Conservation (phyloP, 2,329 filamentous ascomycete species). For the Alternaria consortialis region DNA sequence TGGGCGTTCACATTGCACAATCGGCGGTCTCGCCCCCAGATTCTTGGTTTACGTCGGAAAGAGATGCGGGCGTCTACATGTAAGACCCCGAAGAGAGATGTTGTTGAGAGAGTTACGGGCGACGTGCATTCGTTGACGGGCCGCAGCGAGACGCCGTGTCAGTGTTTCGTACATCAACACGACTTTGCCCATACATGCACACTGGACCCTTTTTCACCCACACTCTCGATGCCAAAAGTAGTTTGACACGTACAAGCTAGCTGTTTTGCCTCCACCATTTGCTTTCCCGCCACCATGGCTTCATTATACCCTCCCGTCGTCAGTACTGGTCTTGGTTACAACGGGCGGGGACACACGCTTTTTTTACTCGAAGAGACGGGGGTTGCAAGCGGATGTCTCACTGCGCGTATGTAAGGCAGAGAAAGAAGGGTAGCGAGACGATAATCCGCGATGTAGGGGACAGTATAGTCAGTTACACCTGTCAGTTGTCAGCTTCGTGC, state of each 20-base stretch:
- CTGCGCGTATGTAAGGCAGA: slow-evolving; percentile 23
- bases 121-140: slow-evolving; percentile 11
- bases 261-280: neutral
- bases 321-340: slow-evolving; percentile 31
- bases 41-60: slow-evolving; percentile 21
- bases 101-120: slow-evolving; percentile 12
- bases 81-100: slow-evolving; percentile 8
- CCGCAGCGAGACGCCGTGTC: slow-evolving; percentile 16
- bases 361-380: slow-evolving; percentile 12
- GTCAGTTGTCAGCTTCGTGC: slow-evolving; percentile 11
- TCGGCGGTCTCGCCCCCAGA: slow-evolving; percentile 21
- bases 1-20: slow-evolving; percentile 1
- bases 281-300: neutral
- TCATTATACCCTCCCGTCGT: neutral
- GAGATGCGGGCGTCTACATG: slow-evolving; percentile 16
- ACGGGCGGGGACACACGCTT: slow-evolving; percentile 16
- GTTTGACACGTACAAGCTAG: neutral
- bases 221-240: neutral
- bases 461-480: slow-evolving; percentile 2
- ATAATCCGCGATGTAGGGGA: slow-evolving; percentile 14
- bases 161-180: slow-evolving; percentile 7
- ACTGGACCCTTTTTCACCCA: neutral
- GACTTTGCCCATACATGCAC: neutral
- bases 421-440: slow-evolving; percentile 25
- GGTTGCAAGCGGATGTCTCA: slow-evolving; percentile 21